Conservation (phyloP, 2,329 filamentous ascomycete genomes). For the Ceratocystis cubensis region DNA sequence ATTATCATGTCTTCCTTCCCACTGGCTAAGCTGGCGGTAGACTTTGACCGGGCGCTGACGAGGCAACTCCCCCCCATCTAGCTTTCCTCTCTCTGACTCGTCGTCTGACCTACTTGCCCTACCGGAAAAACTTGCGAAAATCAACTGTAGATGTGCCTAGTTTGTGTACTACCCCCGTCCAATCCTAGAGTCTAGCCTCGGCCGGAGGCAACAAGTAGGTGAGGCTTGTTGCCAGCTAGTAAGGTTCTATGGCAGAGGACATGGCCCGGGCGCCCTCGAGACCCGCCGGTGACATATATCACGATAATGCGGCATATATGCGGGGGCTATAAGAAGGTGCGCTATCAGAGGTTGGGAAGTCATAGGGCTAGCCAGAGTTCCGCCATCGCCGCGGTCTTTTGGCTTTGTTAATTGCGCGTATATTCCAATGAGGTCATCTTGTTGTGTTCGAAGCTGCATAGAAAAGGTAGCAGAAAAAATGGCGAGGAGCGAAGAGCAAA, state of each 20-base stretch:
- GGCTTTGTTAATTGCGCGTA: not conserved
- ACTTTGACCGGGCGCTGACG: too few relatives aligned
- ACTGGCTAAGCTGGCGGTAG: not conserved
- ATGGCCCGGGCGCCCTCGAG: not conserved
- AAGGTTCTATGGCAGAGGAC: not conserved
- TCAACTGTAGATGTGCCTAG: not conserved
- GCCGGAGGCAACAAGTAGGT: not conserved
- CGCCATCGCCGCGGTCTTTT: not conserved
- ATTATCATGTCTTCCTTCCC: not conserved
- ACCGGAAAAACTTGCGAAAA: not conserved
- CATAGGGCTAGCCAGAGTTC: conserved; percentile 1
- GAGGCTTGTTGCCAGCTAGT: not conserved
- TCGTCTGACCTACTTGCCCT: not conserved
- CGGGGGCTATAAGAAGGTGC: not conserved
- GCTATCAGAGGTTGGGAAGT: not conserved
- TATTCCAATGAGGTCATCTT: conserved; percentile 8
- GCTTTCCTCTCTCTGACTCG: not conserved
- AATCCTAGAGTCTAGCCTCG: not conserved
- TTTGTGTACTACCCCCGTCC: not conserved
- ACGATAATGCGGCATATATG: conserved; percentile 7
- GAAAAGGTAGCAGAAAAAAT: not conserved
- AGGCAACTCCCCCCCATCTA: not conserved
- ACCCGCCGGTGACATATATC: conserved; percentile 5
- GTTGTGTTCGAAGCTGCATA: not conserved
- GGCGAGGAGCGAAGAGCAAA: not conserved